Conservation (phyloP, 352 stramenopile species). For the Thalassiosira mediterranea region DNA sequence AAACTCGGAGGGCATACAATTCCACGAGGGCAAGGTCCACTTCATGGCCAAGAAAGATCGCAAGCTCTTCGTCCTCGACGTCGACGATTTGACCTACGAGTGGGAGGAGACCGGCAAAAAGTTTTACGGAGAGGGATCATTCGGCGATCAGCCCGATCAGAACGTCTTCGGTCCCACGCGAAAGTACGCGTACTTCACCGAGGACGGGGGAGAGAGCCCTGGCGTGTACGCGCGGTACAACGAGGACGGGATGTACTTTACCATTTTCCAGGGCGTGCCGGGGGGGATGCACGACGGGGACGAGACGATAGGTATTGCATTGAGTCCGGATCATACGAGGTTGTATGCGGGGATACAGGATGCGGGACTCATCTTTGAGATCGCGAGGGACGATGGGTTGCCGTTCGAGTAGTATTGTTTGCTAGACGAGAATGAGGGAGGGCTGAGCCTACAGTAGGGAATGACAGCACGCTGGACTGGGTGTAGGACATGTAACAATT, state of each 20-base stretch:
- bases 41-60: constrained; percentile 36
- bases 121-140: neutral
- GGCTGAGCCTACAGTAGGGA: too few species aligned
- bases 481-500: too few species aligned
- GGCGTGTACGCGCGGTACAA: neutral
- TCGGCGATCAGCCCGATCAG: constrained; percentile 9
- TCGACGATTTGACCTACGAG: constrained; percentile 40
- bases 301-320: constrained; percentile 62
- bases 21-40: constrained; percentile 46
- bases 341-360: constrained; percentile 53
- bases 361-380: constrained; percentile 44
- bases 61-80: constrained; percentile 41
- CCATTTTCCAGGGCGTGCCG: constrained; percentile 49
- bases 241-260: constrained; percentile 20
- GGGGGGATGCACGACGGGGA: constrained; percentile 19
- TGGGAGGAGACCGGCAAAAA: constrained; percentile 3
- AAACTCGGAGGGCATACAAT: constrained; percentile 46
- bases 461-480: too few species aligned
- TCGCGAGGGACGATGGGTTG: constrained; percentile 36
- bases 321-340: constrained; percentile 54
- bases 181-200: constrained; percentile 51
- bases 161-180: neutral
- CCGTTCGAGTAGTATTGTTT: constrained; percentile 44
- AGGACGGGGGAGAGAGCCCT: constrained; percentile 33
- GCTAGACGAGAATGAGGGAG: too few species aligned